These are phyloP conservation scores for Penicillium rolfsii DNA, from an alignment of 2,329 filamentous ascomycete genomes.

Conservation along the genomic window DNA sequence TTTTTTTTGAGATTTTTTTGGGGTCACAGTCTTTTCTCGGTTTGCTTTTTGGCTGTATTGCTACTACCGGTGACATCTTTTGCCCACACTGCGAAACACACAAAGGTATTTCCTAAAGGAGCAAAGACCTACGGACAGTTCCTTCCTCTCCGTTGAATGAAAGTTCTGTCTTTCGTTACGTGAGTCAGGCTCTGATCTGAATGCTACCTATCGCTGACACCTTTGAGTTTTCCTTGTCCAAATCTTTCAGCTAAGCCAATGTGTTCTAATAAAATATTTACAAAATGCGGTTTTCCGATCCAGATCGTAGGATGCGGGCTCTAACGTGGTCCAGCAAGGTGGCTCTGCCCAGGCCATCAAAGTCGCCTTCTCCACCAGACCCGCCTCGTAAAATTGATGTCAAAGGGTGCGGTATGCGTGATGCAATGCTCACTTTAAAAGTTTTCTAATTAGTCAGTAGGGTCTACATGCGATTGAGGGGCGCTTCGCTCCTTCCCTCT, in stretches of 20 bases:
- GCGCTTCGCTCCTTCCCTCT: neutral
- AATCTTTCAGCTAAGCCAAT: neutral
- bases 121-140: neutral
- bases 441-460: neutral
- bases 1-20: neutral
- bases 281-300: slow-evolving; percentile 21
- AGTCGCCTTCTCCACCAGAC: slow-evolving; percentile 9
- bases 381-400: slow-evolving; percentile 2
- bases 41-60: neutral
- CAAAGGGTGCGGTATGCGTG: slow-evolving; percentile 13
- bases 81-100: neutral
- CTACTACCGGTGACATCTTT: neutral
- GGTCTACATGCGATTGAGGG: neutral
- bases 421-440: neutral
- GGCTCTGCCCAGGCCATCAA: slow-evolving; percentile 16
- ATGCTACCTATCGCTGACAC: neutral
- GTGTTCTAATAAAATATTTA: slow-evolving; percentile 3
- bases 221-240: neutral
- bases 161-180: neutral
- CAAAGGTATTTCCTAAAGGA: neutral
- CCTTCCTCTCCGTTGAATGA: neutral
- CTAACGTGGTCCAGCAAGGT: slow-evolving; percentile 30
- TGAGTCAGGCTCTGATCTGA: neutral
- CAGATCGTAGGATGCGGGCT: slow-evolving; percentile 20
- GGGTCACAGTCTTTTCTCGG: neutral